Percentiles rank a stretch among this genome's conserved stretches.
These are phyloP conservation scores for Cercospora canescens DNA, from an alignment of 2,329 filamentous ascomycete species.

Conservation along the genomic window DNA sequence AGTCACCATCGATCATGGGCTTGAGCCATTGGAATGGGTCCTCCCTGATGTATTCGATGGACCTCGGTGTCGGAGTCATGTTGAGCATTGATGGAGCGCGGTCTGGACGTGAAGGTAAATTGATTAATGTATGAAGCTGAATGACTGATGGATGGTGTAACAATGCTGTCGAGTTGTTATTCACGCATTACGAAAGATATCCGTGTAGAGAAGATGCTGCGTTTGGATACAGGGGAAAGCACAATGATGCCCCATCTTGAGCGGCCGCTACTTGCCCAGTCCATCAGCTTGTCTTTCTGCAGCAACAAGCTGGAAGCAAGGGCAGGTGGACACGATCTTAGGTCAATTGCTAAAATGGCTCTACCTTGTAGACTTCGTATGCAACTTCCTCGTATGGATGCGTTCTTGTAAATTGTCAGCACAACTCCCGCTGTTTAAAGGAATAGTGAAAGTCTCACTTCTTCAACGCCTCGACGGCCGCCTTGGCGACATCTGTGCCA, in stretches of 20 bases:
- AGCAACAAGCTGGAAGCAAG: not conserved
- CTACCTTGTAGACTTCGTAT: constrained; percentile 12
- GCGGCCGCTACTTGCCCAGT: not conserved
- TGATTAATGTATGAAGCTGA: too few relatives aligned
- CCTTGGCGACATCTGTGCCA: constrained; percentile 57
- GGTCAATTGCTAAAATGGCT: not conserved
- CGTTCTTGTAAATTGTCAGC: not conserved
- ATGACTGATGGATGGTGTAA: too few relatives aligned
- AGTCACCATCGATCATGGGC: not conserved
- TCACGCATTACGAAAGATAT: too few relatives aligned
- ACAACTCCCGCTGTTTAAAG: not conserved
- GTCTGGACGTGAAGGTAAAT: too few relatives aligned
- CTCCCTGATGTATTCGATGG: not conserved
- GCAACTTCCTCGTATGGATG: constrained; percentile 14
- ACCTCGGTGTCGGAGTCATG: not conserved
- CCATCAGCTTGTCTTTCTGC: not conserved
- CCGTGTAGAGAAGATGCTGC: too few relatives aligned
- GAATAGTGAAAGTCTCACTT: constrained; percentile 46
- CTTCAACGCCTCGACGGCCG: constrained; percentile 65
- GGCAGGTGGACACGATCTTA: not conserved
- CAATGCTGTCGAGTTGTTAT: too few relatives aligned
- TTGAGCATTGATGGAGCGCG: too few relatives aligned
- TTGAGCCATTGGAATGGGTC: not conserved
- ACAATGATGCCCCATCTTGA: not conserved
- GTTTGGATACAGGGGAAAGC: too few relatives aligned